Evolutionary conservation across 176 grass and related monocot genomes (phyloP).

Genomic region (Phyllostachys edulis): DNA sequence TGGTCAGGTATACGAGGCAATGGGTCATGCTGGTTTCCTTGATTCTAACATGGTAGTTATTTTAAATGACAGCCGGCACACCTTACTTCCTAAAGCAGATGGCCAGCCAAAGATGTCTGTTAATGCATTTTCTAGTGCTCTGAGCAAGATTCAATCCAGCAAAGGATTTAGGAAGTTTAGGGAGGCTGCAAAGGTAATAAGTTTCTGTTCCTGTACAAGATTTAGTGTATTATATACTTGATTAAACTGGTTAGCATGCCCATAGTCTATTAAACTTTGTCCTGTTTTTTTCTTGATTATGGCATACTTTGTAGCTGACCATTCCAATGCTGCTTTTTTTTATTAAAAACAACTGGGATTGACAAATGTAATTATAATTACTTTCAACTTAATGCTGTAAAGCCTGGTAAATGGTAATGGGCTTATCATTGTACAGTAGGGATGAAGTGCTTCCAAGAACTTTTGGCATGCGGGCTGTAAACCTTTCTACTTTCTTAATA

Average conservation of each 20-base stretch:
- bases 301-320: not conserved
- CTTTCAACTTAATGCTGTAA: conserved; percentile 1
- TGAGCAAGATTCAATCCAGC: conserved; percentile 78
- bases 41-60: conserved; percentile 86
- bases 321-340: not conserved
- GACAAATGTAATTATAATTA: not conserved
- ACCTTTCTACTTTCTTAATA: not conserved
- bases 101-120: conserved; percentile 49
- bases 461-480: not conserved
- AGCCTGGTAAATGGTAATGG: not conserved
- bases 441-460: not conserved
- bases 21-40: conserved; percentile 72
- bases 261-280: not conserved
- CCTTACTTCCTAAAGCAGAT: conserved; percentile 54
- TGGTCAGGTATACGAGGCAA: conserved; percentile 79
- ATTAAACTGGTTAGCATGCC: not conserved
- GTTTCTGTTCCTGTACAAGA: not conserved
- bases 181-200: conserved; percentile 78
- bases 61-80: conserved; percentile 66
- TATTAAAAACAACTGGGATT: not conserved
- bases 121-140: conserved; percentile 69
- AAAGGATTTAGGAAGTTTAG: conserved; percentile 73
- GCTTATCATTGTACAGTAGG: not conserved
- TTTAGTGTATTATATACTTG: not conserved
- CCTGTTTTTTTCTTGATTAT: conserved; percentile 13